A percentile compares a stretch with the other conserved stretches of the same genome.
Conservation (phyloP, 2,329 filamentous ascomycete genomes). For the Botrytis byssoidea region DNA sequence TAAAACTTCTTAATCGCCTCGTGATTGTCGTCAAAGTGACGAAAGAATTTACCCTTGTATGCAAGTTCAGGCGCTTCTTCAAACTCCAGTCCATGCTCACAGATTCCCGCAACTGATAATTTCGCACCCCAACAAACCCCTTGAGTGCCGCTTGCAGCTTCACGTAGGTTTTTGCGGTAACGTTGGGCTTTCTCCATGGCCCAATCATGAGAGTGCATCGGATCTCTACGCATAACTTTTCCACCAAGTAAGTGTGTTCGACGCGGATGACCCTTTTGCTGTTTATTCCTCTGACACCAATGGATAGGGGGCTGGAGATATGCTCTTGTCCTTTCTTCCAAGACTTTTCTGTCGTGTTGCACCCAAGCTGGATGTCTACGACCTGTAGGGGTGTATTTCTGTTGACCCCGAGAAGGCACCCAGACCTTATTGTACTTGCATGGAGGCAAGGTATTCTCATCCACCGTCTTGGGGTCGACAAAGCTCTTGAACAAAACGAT, state of each 20-base stretch:
- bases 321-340: background rate
- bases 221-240: background rate
- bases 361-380: too few relatives aligned
- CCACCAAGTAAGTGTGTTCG: background rate
- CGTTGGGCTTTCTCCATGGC: background rate
- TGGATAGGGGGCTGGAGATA: background rate
- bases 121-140: rapidly evolving
- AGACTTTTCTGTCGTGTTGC: too few relatives aligned
- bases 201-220: background rate
- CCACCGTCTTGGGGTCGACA: background rate
- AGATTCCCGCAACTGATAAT: background rate
- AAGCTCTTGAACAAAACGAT: background rate
- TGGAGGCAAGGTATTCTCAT: background rate
- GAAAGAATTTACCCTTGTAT: background rate
- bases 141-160: background rate
- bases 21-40: background rate
- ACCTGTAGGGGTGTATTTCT: background rate
- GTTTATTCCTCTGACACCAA: background rate
- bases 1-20: background rate
- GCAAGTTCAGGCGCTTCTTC: background rate
- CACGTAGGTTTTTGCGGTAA: background rate
- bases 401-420: too few relatives aligned
- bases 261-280: background rate
- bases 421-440: too few relatives aligned
- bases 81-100: background rate